A percentile compares a stretch with the other conserved stretches of the same genome.
phyloP scores from a whole-genome alignment of 257 asterid species.

The Cinchona pubescens region DNA sequence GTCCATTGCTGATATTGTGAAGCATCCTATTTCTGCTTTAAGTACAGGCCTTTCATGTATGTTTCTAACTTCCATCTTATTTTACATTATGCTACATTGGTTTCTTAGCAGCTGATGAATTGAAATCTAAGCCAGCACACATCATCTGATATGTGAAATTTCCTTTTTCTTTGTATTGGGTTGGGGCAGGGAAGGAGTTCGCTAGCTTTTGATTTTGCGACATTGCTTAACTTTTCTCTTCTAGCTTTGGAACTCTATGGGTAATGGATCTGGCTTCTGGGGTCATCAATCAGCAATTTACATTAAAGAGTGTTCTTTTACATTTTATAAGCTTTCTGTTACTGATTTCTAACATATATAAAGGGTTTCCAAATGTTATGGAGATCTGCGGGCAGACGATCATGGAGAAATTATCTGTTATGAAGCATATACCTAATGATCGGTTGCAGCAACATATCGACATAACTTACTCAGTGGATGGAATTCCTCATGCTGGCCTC shows the following conservation, averaged over 20 bases:
- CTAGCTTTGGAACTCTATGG: constrained; percentile 86
- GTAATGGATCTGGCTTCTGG: constrained; percentile 64
- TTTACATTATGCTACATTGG: neutral
- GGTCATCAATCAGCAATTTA: constrained; percentile 44
- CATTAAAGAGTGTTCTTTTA: constrained; percentile 1
- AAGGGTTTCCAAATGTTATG: constrained; percentile 74
- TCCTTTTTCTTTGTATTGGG: neutral
- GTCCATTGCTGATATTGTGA: neutral
- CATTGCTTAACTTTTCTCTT: constrained; percentile 17
- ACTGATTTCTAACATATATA: constrained; percentile 37
- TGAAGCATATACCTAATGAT: constrained; percentile 54
- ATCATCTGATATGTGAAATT: neutral
- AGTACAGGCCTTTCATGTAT: neutral
- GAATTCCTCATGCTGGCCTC: constrained; percentile 64
- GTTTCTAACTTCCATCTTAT: neutral
- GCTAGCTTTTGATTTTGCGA: neutral
- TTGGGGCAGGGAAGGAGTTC: neutral
- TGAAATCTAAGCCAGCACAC: neutral
- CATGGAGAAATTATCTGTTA: constrained; percentile 56
- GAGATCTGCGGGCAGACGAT: constrained; percentile 74
- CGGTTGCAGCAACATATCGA: constrained; percentile 52
- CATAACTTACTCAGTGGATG: constrained; percentile 38
- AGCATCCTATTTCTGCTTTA: neutral
- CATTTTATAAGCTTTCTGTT: constrained; percentile 15
- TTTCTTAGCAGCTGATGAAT: neutral